phyloP scores from a whole-genome alignment of 768 basidiomycete genomes.

The Serendipita sp. region DNA sequence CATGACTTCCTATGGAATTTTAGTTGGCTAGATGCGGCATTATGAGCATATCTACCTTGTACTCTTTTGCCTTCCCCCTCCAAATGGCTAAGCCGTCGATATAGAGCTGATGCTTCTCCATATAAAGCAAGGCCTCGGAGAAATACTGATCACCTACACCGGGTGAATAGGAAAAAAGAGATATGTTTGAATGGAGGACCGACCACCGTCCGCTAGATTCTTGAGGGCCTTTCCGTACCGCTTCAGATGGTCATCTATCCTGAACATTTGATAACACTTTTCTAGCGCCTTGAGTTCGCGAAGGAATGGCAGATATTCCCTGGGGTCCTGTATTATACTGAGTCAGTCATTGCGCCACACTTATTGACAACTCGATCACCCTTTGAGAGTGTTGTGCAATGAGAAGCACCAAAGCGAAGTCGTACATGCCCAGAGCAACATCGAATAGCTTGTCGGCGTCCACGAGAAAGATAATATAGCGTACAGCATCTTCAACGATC shows the following conservation, averaged over 20 bases:
- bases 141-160: constrained; percentile 48
- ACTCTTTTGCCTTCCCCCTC: constrained; percentile 40
- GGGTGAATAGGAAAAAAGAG: constrained; percentile 8
- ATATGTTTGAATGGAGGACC: constrained; percentile 8
- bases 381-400: constrained; percentile 95
- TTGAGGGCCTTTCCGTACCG: constrained; percentile 56
- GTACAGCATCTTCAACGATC: constrained; percentile 89
- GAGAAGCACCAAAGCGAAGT: constrained; percentile 89
- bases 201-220: constrained; percentile 63
- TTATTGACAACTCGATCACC: constrained; percentile 26
- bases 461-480: constrained; percentile 95
- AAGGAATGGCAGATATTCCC: constrained; percentile 95
- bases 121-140: constrained; percentile 63
- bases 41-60: constrained; percentile 29
- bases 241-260: constrained; percentile 84
- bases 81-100: constrained; percentile 60
- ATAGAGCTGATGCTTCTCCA: constrained; percentile 64
- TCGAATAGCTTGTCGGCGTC: constrained; percentile 86
- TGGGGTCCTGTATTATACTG: constrained; percentile 57
- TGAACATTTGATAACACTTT: constrained; percentile 68
- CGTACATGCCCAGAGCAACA: constrained; percentile 96
- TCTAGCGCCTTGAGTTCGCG: constrained; percentile 72
- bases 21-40: too few species aligned
- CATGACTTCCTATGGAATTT: constrained; percentile 36
- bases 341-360: neutral